Evolutionary conservation across 1,139 yeast genomes (phyloP), one percentile per base, ranked within the genome.

Genomic region (Suhomyces anneliseae): DNA sequence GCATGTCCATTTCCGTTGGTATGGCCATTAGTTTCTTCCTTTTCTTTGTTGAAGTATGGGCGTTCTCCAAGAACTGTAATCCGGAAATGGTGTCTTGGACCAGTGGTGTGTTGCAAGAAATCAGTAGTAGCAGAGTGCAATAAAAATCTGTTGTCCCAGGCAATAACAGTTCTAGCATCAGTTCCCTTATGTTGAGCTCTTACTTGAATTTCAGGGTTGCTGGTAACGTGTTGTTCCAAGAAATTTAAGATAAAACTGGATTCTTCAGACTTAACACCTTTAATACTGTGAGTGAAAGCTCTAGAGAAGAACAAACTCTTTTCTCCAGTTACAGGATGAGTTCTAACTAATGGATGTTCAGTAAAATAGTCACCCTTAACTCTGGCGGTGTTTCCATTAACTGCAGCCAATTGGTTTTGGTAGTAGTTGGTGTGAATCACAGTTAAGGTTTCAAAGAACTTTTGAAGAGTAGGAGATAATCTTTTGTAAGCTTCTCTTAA

Each of bases 401-500:
- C 45, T 24, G 46, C 46, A 5, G 63, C 62, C 15, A 45, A 39
- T 36, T 46, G 41, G 45, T 62, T 60, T 43, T 63, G 67, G 50
- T 61, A 62, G 51, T 53, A 55, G 50, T 62, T 62, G 32, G 65
- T 54, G 47, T 64, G 67, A 34, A 63, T 55, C 6, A 50, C 60
- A n/a, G 66, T 62, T 47, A 66, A 61, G 4, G 62, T 55, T 44
- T 65, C 69, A 39, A 66, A 58, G 47, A 65, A 57, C 49, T 58
- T 56, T 51, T 64, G 63, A 48, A 63, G 57, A 8, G 60, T 48
- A 27, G 70, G 70, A 1, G 70, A 65, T 49, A 67, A 62, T 48
- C 70, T 58, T 42, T 54, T 61, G 54, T 63, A 67, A 6, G 72
- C 72, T 43, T 65, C 70, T 52, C 65, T 60, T 31, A 65, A 58